A percentile compares a stretch with the other conserved stretches of the same genome.
phyloP scores from a whole-genome alignment of 257 asterid species.

The Galeopsis tetrahit region DNA sequence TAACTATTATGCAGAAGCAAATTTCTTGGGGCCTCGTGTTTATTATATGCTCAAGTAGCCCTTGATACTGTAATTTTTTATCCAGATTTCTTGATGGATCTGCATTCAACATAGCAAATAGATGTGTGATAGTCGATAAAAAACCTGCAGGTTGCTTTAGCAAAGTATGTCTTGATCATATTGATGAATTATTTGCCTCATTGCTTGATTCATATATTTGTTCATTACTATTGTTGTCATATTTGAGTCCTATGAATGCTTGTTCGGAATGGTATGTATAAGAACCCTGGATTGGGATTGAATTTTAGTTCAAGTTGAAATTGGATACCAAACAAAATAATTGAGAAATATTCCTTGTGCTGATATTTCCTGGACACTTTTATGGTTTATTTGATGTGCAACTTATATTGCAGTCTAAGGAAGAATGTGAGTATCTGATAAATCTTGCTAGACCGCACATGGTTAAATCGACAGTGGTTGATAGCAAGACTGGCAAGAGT shows the following conservation, averaged over 20 bases:
- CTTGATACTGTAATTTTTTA: not conserved
- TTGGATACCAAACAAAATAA: not conserved
- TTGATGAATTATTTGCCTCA: not conserved
- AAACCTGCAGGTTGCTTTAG: not conserved
- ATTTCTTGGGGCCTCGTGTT: not conserved
- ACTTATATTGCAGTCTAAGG: slow-evolving; percentile 65
- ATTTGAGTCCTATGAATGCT: slow-evolving; percentile 18
- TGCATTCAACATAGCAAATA: not conserved
- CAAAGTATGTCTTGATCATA: not conserved
- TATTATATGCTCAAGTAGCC: not conserved
- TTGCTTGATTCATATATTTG: slow-evolving; percentile 1
- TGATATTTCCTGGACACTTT: slow-evolving; percentile 15
- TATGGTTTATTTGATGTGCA: slow-evolving; percentile 15
- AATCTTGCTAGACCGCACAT: slow-evolving; percentile 77
- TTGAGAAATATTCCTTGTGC: not conserved
- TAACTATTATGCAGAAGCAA: not conserved
- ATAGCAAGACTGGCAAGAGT: slow-evolving; percentile 86
- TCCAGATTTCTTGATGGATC: slow-evolving; percentile 10
- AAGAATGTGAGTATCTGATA: slow-evolving; percentile 88
- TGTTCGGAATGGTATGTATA: not conserved
- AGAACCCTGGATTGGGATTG: slow-evolving; percentile 22
- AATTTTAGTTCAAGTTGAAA: not conserved
- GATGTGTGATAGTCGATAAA: slow-evolving; percentile 2
- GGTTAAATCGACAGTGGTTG: slow-evolving; percentile 82
- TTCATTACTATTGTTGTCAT: not conserved